phyloP scores from a whole-genome alignment of 805 yeast genomes.

The Ogataea minuta region DNA sequence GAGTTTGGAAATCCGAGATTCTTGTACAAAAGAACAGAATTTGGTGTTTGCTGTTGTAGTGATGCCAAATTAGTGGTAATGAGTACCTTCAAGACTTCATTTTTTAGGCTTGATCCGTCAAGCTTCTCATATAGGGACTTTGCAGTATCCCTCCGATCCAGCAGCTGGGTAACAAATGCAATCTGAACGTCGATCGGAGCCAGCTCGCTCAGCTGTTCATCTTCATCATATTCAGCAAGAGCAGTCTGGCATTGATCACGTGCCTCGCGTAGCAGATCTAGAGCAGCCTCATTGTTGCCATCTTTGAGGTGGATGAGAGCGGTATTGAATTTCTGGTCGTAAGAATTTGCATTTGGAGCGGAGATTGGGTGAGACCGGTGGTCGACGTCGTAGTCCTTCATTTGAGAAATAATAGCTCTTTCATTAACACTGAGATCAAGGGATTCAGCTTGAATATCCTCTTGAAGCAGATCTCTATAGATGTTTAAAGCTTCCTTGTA shows the following conservation, averaged over 20 bases:
- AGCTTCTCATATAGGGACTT: conserved; percentile 36
- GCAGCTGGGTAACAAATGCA: conserved; percentile 48
- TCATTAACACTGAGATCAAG: conserved; percentile 62
- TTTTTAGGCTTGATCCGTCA: conserved; percentile 34
- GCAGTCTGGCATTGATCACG: conserved; percentile 38
- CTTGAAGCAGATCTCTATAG: conserved; percentile 41
- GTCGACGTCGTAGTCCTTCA: conserved; percentile 16
- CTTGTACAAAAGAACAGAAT: conserved; percentile 30
- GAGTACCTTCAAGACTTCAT: conserved; percentile 40
- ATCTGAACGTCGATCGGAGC: conserved; percentile 61
- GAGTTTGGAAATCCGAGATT: conserved; percentile 32
- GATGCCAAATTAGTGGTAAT: conserved; percentile 45
- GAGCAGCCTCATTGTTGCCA: conserved; percentile 39
- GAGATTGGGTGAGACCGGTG: conserved; percentile 13
- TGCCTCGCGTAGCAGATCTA: conserved; percentile 46
- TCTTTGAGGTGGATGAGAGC: conserved; percentile 49
- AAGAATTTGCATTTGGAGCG: conserved; percentile 29
- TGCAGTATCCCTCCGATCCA: conserved; percentile 37
- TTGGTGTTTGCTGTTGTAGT: conserved; percentile 16
- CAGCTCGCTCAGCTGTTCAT: conserved; percentile 50
- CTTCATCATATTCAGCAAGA: conserved; percentile 40
- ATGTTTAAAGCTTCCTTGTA: conserved; percentile 43
- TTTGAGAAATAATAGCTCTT: conserved; percentile 62
- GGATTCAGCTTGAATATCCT: conserved; percentile 39
- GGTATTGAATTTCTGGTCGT: conserved; percentile 61